Base-by-base conservation (phyloP, 345 rosid species). In the Hypericum perforatum region DNA sequence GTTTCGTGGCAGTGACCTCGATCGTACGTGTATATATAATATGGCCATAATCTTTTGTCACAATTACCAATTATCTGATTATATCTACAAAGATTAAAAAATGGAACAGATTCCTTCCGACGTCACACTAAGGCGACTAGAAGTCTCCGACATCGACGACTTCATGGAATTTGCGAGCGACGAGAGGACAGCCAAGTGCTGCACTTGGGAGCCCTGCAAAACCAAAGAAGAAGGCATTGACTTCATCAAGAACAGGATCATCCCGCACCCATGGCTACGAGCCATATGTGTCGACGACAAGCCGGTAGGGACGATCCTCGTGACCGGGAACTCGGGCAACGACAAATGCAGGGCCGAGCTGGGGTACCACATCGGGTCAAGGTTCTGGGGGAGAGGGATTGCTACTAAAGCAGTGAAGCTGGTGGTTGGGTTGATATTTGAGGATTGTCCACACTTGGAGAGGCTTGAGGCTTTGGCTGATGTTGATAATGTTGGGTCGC, bases 81-180 rank as follows among this genome's bases (percentile, higher is more conserved):
- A 22, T 22, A 4, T 22, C 32, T n/a, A n/a, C n/a, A n/a, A n/a
- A 4, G 2, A 22, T 1, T 22, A 41, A 57, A 56, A 22, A 41
- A 12, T 4, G 43, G 41, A 45, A 55, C 42, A 50, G 53, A 52
- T 8, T 44, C 15, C 32, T 22, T 55, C 68, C 11, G 7, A 44
- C 8, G 39, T 82, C 16, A 66, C 76, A 48, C 77, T 79, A 50
- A 74, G 85, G 43, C 70, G 57, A 12, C 44, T 78, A 54, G 65
- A 68, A n/a, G 55, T 65, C 45, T 63, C 76, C 15, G 87, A 84
- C 56, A 5, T 75, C 0, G 84, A 81, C 10, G 76, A 76, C 42
- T 76, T 82, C 79, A 79, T 82, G 89, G 81, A 58, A 2, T 87
- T 89, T 94, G 82, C 72, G 1, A 46, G 58, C 9, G 94, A 87